A percentile compares a stretch with the other conserved stretches of the same genome.
Evolutionary conservation across 495 filamentous ascomycete species (phyloP).

Genomic region (Sabuloglossum arenarium): DNA sequence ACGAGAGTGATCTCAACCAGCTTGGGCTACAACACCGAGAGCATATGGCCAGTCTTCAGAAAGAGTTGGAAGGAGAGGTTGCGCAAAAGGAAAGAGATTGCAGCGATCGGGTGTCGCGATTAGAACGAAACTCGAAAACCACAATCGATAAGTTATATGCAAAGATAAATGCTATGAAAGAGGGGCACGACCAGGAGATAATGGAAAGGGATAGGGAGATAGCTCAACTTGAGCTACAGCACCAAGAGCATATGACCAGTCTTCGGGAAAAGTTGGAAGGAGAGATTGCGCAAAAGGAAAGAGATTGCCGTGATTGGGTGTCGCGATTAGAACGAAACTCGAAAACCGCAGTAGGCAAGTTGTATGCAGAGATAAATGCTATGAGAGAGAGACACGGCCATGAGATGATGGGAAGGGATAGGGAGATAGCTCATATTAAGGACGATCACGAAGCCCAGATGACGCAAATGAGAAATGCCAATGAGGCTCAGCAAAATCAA

Average conservation of each 20-base stretch:
- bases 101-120: not conserved
- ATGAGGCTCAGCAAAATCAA: not conserved
- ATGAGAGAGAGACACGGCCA: not conserved
- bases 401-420: not conserved
- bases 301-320: too few species aligned
- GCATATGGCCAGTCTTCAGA: not conserved
- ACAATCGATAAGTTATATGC: too few species aligned
- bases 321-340: too few species aligned
- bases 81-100: not conserved
- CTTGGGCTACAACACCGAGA: not conserved
- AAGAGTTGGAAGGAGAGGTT: not conserved
- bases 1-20: not conserved
- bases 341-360: too few species aligned
- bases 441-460: not conserved
- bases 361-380: too few species aligned
- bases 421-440: not conserved
- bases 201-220: too few species aligned
- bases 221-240: too few species aligned
- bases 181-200: too few species aligned
- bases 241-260: too few species aligned
- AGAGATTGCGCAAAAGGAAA: too few species aligned
- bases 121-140: not conserved
- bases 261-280: not conserved
- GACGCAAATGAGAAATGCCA: not conserved
- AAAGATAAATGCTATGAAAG: too few species aligned